Conservation (phyloP, 2,329 filamentous ascomycete genomes). For the Colletotrichum simmondsii region DNA sequence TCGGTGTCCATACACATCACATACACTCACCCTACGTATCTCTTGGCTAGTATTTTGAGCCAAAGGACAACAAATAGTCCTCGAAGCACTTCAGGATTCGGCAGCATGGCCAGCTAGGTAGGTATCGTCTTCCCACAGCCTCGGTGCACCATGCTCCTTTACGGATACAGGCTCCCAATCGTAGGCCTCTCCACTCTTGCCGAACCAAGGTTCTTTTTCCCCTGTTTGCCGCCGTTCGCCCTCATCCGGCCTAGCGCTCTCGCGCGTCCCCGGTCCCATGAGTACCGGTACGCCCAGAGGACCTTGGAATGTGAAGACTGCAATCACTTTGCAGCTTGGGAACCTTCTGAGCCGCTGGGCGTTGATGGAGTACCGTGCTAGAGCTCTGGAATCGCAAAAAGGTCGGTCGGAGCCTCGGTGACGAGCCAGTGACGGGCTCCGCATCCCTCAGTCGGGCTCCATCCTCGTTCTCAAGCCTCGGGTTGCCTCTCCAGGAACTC, state of each 20-base stretch:
- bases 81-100: background rate
- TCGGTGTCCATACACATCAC: background rate
- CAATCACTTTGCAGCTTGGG: conserved; percentile 1
- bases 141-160: background rate
- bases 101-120: background rate
- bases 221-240: conserved; percentile 13
- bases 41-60: background rate
- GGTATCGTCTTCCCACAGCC: background rate
- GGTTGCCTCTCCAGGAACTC: conserved; percentile 1
- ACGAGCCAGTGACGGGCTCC: conserved; percentile 17
- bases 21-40: background rate
- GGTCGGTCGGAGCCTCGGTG: background rate
- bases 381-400: background rate
- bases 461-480: background rate
- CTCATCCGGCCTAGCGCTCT: conserved; percentile 22
- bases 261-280: background rate
- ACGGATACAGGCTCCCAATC: background rate
- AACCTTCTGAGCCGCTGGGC: background rate
- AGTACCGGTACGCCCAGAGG: conserved; percentile 1
- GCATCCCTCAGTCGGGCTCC: background rate
- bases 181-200: background rate
- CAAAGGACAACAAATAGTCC: background rate
- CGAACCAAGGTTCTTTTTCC: background rate
- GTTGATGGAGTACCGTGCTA: background rate
- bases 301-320: background rate